Evolutionary conservation across 2,329 filamentous ascomycete species (phyloP).

Genomic region (Cladobotryum protrusum): DNA sequence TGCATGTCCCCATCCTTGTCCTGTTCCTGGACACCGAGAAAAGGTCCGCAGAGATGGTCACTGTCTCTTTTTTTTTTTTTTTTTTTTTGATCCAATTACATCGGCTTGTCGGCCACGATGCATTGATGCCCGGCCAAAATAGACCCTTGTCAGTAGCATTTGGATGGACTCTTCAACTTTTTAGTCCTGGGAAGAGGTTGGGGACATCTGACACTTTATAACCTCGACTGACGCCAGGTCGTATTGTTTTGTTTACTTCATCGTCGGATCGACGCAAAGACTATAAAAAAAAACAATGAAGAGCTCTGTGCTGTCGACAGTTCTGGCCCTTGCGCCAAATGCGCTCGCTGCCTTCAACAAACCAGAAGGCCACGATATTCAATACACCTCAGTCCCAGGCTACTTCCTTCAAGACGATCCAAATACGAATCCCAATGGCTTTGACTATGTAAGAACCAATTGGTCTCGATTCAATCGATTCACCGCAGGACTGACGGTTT

Average conservation of each 20-base stretch:
- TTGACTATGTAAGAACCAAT: slow-evolving; percentile 53
- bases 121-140: not conserved
- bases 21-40: slow-evolving; percentile 8
- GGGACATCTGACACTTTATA: too few relatives aligned
- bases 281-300: slow-evolving; percentile 30
- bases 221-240: not conserved
- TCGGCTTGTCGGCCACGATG: not conserved
- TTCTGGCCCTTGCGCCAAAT: slow-evolving; percentile 23
- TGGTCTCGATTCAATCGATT: not conserved
- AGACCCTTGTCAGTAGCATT: too few relatives aligned
- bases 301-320: slow-evolving; percentile 21
- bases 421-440: slow-evolving; percentile 47
- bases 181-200: too few relatives aligned
- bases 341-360: slow-evolving; percentile 26
- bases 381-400: slow-evolving; percentile 54
- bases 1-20: not conserved
- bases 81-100: slow-evolving; percentile 3
- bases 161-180: too few relatives aligned
- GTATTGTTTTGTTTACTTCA: not conserved
- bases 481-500: not conserved
- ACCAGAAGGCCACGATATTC: slow-evolving; percentile 38
- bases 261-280: not conserved
- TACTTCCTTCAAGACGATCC: slow-evolving; percentile 60
- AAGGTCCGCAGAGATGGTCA: slow-evolving; percentile 6
- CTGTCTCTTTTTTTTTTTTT: too few relatives aligned